phyloP scores from a whole-genome alignment of 352 stramenopile genomes.

The Pythium aquatile region DNA sequence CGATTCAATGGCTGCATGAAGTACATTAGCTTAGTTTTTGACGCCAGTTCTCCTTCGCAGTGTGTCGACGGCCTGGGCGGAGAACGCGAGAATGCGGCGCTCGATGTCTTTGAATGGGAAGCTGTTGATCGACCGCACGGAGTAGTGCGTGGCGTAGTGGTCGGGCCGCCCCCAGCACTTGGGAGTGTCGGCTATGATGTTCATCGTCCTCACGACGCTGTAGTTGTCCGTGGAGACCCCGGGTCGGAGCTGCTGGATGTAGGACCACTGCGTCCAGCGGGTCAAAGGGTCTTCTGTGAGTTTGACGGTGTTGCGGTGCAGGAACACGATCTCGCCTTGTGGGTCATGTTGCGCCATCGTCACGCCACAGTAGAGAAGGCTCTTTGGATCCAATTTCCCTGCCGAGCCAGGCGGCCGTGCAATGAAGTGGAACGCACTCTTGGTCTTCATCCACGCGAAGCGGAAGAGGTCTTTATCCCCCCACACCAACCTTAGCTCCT shows the following conservation, averaged over 20 bases:
- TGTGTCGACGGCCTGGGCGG: background rate
- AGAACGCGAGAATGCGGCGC: background rate
- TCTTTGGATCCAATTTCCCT: no score
- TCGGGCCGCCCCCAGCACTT: conserved; percentile 5
- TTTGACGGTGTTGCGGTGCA: no score
- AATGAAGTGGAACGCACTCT: no score
- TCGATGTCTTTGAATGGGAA: conserved; percentile 3
- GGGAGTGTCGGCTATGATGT: background rate
- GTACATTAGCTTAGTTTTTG: background rate
- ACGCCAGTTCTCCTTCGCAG: background rate
- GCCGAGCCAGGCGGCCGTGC: no score
- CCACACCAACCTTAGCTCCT: no score
- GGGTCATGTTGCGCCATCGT: no score
- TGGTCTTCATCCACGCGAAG: no score
- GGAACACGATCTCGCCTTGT: no score
- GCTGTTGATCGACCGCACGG: background rate
- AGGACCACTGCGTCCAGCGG: conserved; percentile 2
- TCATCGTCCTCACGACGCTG: background rate
- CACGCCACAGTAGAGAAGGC: no score
- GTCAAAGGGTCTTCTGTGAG: background rate
- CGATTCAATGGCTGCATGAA: no score
- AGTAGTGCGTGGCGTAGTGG: background rate
- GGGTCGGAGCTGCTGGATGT: conserved; percentile 18
- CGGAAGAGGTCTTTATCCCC: no score
- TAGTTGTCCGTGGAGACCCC: background rate